Conservation (phyloP, 768 basidiomycete genomes). For the Termitomyces bulborhizus region DNA sequence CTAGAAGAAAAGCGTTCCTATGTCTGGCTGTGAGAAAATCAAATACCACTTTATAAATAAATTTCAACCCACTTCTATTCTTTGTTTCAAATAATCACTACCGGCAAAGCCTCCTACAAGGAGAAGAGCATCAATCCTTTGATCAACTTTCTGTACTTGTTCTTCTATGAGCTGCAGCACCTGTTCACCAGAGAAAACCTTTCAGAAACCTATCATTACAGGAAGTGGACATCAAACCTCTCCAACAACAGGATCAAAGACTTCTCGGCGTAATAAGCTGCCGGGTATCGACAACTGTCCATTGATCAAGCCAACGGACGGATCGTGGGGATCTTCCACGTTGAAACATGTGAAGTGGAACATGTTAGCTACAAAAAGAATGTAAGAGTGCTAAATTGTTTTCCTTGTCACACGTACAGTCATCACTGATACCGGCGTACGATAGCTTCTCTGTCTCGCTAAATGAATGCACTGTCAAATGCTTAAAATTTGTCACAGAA, state of each 20-base stretch:
- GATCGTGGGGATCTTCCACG: constrained; percentile 75
- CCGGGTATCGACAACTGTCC: constrained; percentile 84
- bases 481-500: neutral
- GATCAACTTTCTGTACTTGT: constrained; percentile 60
- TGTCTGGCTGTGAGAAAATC: constrained; percentile 4
- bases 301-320: constrained; percentile 71
- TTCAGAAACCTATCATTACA: neutral
- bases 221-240: constrained; percentile 40
- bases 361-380: constrained; percentile 51
- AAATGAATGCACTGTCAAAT: constrained; percentile 65
- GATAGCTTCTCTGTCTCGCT: constrained; percentile 83
- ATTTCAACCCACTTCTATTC: constrained; percentile 54
- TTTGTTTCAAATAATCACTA: constrained; percentile 77
- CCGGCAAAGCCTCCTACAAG: constrained; percentile 89
- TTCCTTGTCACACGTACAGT: constrained; percentile 41
- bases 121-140: constrained; percentile 75
- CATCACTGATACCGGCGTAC: constrained; percentile 68
- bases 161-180: constrained; percentile 76
- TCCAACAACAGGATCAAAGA: constrained; percentile 86
- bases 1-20: constrained; percentile 61
- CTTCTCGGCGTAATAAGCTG: constrained; percentile 69
- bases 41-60: constrained; percentile 5
- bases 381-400: neutral
- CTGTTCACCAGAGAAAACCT: constrained; percentile 27
- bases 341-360: constrained; percentile 93